These are phyloP conservation scores for Echinochloa phyllopogon DNA, from an alignment of 176 grass and related monocot genomes.

Conservation along the genomic window DNA sequence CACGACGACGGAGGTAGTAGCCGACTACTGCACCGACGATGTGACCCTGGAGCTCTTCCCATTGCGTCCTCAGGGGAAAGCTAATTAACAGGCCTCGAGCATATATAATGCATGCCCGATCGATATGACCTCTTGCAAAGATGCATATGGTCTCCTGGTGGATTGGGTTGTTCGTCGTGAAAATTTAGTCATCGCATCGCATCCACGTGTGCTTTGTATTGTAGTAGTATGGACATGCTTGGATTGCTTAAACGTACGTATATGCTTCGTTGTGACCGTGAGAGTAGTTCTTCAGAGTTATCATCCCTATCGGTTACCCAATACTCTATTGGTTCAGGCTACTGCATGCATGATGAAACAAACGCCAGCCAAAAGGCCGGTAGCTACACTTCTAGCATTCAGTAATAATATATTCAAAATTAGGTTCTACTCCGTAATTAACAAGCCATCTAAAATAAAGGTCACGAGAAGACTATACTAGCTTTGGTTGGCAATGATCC, in stretches of 20 bases:
- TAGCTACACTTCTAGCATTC: background rate
- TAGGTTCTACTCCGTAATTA: background rate
- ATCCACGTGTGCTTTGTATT: background rate
- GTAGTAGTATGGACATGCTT: constrained; percentile 1
- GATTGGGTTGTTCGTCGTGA: constrained; percentile 11
- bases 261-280: constrained; percentile 10
- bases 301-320: background rate
- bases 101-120: background rate
- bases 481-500: background rate
- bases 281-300: background rate
- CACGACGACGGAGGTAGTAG: background rate
- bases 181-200: background rate
- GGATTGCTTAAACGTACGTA: background rate
- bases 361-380: background rate
- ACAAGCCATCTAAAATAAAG: background rate
- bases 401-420: background rate
- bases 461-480: background rate
- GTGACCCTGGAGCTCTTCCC: constrained; percentile 90
- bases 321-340: background rate
- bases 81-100: background rate
- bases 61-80: constrained; percentile 73
- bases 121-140: background rate
- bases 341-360: background rate
- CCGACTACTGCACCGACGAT: constrained; percentile 21
- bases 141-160: background rate